Evolutionary conservation across 2,329 filamentous ascomycete genomes (phyloP).

Genomic region (Fusarium ambrosium): DNA sequence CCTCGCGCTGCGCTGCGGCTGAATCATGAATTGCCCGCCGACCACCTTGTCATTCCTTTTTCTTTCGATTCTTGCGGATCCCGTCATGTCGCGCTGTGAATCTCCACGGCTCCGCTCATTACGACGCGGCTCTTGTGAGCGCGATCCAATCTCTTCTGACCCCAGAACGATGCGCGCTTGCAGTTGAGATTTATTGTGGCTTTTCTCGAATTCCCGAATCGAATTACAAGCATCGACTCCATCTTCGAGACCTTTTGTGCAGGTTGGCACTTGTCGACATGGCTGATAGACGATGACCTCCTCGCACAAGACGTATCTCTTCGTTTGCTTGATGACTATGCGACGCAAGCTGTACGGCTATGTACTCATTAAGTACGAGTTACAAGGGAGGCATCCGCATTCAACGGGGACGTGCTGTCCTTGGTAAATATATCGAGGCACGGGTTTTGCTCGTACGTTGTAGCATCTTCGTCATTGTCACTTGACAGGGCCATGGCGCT

Average conservation of each 20-base stretch:
- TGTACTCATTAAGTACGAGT: background rate
- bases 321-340: background rate
- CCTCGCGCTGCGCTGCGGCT: conserved; percentile 35
- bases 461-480: conserved; percentile 14
- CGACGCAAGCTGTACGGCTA: background rate
- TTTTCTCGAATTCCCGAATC: background rate
- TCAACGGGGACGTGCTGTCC: background rate
- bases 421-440: conserved; percentile 13
- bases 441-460: conserved; percentile 13
- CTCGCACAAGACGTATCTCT: background rate
- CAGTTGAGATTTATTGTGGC: background rate
- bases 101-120: conserved; percentile 9
- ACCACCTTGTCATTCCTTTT: conserved; percentile 33
- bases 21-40: conserved; percentile 27
- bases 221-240: background rate
- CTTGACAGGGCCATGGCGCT: conserved; percentile 37
- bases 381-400: background rate
- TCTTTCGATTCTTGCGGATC: conserved; percentile 15
- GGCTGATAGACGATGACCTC: background rate
- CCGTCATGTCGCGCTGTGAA: conserved; percentile 22
- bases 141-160: background rate
- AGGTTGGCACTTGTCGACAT: background rate
- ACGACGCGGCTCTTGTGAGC: background rate
- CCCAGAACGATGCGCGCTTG: background rate
- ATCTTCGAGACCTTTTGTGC: background rate